These are phyloP conservation scores for Phytophthora chlamydospora DNA, from an alignment of 352 stramenopile genomes.

Conservation along the genomic window DNA sequence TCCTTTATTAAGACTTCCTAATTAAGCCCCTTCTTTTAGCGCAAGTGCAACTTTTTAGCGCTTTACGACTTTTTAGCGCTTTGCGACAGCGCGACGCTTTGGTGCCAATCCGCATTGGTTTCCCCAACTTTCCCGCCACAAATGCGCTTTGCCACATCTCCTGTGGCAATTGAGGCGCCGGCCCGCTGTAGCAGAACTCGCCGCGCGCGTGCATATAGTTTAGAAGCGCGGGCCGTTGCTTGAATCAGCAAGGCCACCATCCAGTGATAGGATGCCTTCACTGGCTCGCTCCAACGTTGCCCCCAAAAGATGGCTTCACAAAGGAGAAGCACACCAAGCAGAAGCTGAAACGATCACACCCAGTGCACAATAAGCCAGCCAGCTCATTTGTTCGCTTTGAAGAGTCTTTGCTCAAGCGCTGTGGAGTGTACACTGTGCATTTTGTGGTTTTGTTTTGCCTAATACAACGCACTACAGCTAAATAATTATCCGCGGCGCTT, in stretches of 20 bases:
- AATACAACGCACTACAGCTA: constrained; percentile 25
- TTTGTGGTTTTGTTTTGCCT: not conserved
- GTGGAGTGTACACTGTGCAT: constrained; percentile 6
- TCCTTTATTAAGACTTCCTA: too few species aligned
- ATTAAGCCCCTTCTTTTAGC: too few species aligned
- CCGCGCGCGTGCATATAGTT: constrained; percentile 17
- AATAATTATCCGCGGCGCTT: constrained; percentile 33
- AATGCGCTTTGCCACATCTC: not conserved
- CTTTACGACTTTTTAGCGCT: too few species aligned
- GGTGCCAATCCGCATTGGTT: too few species aligned
- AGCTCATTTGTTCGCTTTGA: too few species aligned
- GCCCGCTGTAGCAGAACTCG: constrained; percentile 1
- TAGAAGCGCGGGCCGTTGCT: constrained; percentile 4
- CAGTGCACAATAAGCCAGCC: too few species aligned
- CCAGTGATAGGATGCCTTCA: constrained; percentile 15
- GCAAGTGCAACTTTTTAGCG: too few species aligned
- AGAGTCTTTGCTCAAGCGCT: not conserved
- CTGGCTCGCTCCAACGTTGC: constrained; percentile 4
- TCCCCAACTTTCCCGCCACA: too few species aligned
- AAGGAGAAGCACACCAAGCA: too few species aligned
- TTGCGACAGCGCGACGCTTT: too few species aligned
- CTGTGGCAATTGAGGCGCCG: not conserved
- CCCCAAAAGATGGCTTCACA: constrained; percentile 4
- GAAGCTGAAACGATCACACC: too few species aligned
- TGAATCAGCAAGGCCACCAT: constrained; percentile 1